Base-by-base conservation (phyloP, 164 flowering plant species). In the Nymphaea thermarum region DNA sequence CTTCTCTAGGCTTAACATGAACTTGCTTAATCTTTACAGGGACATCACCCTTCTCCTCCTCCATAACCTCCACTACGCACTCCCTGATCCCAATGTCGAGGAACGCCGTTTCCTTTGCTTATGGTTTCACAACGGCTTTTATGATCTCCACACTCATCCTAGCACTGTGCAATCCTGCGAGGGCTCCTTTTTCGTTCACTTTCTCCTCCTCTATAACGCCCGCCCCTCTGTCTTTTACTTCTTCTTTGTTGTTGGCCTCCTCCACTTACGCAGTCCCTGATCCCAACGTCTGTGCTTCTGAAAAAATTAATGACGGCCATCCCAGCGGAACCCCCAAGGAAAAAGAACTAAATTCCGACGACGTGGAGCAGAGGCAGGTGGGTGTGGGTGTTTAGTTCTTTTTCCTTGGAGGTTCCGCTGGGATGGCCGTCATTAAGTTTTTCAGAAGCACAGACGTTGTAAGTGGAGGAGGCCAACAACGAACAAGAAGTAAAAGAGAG, bases 111-210 rank as follows among this genome's bases (percentile, higher is more conserved):
- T 65, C 86, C 67, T 79, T 84, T 42, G 84, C 79, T 1, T 89
- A 88, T 74, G 84, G 77, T 4, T 80, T 85, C 74, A 76, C 85
- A 70, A 75, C 85, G 51, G 77, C 80, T 44, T 90, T 88, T 72
- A 73, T 90, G 42, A 77, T 72, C n/a, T 81, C 83, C 77, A 85
- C 96, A 62, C 76, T 73, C 18, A 82, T 87, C 71, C 62, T 91
- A 0, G 90, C 91, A 62, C 85, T 88, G 65, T 77, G 45, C 69
- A 89, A 96, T 63, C 80, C 88, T 62, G 61, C 81, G 0, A 74
- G 74, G 74, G 71, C 91, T 10, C 76, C 91, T 42, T 88, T 90
- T 6, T 84, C 81, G 84, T 78, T 83, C 76, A 16, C 74, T 55
- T 85, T 77, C 77, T 70, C 85, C 71, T 88, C 84, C 73, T 17